These are phyloP conservation scores for Sclerotinia borealis DNA, from an alignment of 2,329 filamentous ascomycete species.

Conservation along the genomic window DNA sequence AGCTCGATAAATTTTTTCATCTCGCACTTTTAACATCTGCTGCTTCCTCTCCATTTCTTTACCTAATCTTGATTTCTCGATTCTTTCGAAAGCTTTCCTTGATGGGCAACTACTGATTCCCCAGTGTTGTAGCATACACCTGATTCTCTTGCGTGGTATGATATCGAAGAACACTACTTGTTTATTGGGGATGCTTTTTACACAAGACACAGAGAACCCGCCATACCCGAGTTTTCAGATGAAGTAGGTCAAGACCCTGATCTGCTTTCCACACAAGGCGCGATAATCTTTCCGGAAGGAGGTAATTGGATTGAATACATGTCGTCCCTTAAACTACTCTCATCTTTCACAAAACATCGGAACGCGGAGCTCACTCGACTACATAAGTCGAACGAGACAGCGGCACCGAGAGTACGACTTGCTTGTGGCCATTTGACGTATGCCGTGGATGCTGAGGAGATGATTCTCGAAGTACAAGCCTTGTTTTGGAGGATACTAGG, in stretches of 20 bases:
- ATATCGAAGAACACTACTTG: conserved; percentile 36
- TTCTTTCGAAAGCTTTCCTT: neutral
- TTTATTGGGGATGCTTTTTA: conserved; percentile 44
- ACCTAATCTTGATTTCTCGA: too few species aligned
- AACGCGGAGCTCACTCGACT: conserved; percentile 27
- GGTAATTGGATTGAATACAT: conserved; percentile 37
- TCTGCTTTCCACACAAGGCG: conserved; percentile 20
- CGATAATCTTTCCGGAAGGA: conserved; percentile 37
- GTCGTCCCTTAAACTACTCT: conserved; percentile 33
- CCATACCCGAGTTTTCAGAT: conserved; percentile 29
- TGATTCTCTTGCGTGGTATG: conserved; percentile 7
- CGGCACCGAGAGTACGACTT: conserved; percentile 24
- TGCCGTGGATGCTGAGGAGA: conserved; percentile 33
- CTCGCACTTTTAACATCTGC: neutral
- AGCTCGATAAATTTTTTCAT: conserved; percentile 38
- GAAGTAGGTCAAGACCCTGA: conserved; percentile 16
- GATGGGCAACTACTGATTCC: neutral
- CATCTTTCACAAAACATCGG: conserved; percentile 32
- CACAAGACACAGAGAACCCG: conserved; percentile 28
- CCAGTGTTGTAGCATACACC: neutral
- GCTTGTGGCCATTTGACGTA: conserved; percentile 36
- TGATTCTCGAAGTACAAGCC: conserved; percentile 32
- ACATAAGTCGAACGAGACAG: conserved; percentile 23
- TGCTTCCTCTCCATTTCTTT: too few species aligned
- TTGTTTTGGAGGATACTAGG: conserved; percentile 33